A percentile compares a stretch with the other conserved stretches of the same genome.
These are phyloP conservation scores for Ephemerocybe angulata DNA, from an alignment of 768 basidiomycete genomes.

Conservation along the genomic window DNA sequence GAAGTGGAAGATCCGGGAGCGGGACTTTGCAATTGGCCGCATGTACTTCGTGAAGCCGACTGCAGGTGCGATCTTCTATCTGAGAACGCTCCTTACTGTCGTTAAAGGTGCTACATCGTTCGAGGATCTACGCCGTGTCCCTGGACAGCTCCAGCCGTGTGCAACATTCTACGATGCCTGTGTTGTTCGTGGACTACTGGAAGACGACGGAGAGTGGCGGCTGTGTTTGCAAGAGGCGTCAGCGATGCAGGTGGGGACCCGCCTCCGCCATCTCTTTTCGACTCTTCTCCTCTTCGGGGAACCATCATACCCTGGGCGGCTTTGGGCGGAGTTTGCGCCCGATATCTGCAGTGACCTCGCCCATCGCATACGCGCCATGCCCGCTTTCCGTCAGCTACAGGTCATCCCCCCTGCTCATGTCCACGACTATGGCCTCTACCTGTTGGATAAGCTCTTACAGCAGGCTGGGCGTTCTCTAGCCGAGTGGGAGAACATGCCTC, in stretches of 20 bases:
- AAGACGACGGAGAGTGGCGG: slow-evolving; percentile 46
- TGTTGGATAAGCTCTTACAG: slow-evolving; percentile 25
- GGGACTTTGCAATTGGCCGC: slow-evolving; percentile 33
- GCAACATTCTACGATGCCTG: slow-evolving; percentile 39
- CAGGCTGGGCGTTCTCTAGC: slow-evolving; percentile 19
- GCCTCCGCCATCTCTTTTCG: slow-evolving; percentile 35
- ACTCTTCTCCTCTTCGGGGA: slow-evolving; percentile 30
- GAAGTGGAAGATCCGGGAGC: slow-evolving; percentile 27
- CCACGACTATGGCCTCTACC: slow-evolving; percentile 39
- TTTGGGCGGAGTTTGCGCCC: slow-evolving; percentile 35
- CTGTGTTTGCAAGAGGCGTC: slow-evolving; percentile 37
- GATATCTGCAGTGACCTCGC: slow-evolving; percentile 44
- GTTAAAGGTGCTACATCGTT: slow-evolving; percentile 32
- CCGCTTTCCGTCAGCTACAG: neutral
- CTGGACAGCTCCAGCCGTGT: slow-evolving; percentile 17
- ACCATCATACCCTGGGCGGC: slow-evolving; percentile 27
- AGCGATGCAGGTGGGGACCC: slow-evolving; percentile 34
- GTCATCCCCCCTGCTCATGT: slow-evolving; percentile 18
- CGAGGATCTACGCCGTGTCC: slow-evolving; percentile 17
- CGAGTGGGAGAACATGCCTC: slow-evolving; percentile 32
- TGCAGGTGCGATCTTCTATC: slow-evolving; percentile 38
- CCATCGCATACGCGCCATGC: too few relatives aligned
- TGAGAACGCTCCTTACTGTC: slow-evolving; percentile 36
- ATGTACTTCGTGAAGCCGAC: slow-evolving; percentile 38
- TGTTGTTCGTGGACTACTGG: slow-evolving; percentile 36